phyloP scores from a whole-genome alignment of 371 early-diverging fungal species.

The Capillidium rhysosporum region DNA sequence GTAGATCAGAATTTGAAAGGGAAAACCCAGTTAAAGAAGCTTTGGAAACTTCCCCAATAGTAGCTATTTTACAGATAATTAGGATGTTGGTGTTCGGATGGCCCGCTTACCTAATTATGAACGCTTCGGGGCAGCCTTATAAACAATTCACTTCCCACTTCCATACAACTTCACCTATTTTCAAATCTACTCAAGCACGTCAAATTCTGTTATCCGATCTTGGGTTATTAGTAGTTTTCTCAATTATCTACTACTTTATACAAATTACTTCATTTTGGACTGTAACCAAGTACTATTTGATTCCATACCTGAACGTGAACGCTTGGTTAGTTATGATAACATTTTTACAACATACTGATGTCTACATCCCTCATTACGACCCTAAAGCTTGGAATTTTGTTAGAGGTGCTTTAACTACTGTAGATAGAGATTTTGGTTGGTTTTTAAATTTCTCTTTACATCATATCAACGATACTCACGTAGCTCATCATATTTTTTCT shows the following conservation, averaged over 20 bases:
- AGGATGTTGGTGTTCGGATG: slow-evolving; percentile 56
- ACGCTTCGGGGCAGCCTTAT: slow-evolving; percentile 51
- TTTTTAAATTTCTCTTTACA: slow-evolving; percentile 62
- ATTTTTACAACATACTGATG: slow-evolving; percentile 74
- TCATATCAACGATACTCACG: slow-evolving; percentile 64
- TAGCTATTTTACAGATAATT: slow-evolving; percentile 25
- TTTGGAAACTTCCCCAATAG: slow-evolving; percentile 12
- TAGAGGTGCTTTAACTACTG: slow-evolving; percentile 64
- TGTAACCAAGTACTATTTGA: slow-evolving; percentile 58
- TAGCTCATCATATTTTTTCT: slow-evolving; percentile 76
- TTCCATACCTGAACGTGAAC: slow-evolving; percentile 66
- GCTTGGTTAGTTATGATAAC: slow-evolving; percentile 78
- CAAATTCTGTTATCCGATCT: slow-evolving; percentile 44
- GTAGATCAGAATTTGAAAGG: slow-evolving; percentile 26
- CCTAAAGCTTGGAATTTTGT: slow-evolving; percentile 61
- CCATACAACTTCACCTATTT: slow-evolving; percentile 51
- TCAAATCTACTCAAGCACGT: slow-evolving; percentile 37
- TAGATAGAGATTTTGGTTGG: slow-evolving; percentile 73
- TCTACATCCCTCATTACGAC: slow-evolving; percentile 56
- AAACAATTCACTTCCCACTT: slow-evolving; percentile 65
- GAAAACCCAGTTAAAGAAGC: slow-evolving; percentile 13
- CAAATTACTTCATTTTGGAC: slow-evolving; percentile 27
- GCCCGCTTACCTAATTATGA: slow-evolving; percentile 58
- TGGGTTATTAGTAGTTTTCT: slow-evolving; percentile 34
- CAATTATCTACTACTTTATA: slow-evolving; percentile 15